Evolutionary conservation across 2,329 filamentous ascomycete genomes (phyloP).

Genomic region (Diaporthe sp.): DNA sequence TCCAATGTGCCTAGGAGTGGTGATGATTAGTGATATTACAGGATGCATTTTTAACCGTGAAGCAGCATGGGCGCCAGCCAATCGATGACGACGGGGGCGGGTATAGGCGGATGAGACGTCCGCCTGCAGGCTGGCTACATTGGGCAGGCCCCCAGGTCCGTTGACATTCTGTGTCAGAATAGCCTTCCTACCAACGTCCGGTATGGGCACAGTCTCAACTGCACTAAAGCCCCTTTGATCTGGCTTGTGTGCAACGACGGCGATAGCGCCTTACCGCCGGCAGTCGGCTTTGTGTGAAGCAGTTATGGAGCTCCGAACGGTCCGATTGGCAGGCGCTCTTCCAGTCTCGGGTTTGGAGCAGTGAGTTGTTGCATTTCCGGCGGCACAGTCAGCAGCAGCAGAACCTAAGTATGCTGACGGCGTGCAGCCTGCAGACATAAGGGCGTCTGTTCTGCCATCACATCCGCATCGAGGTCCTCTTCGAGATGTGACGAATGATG

Average conservation of each 20-base stretch:
- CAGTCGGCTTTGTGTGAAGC: not conserved
- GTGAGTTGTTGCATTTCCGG: not conserved
- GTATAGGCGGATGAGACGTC: constrained; percentile 10
- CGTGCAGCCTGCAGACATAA: not conserved
- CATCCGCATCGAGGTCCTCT: not conserved
- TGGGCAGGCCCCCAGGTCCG: not conserved
- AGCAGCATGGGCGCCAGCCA: not conserved
- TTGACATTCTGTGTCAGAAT: not conserved
- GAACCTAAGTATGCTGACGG: not conserved
- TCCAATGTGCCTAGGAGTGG: not conserved
- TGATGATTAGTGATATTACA: constrained; percentile 11
- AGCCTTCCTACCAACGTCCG: not conserved
- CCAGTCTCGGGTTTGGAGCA: not conserved
- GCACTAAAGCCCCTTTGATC: not conserved
- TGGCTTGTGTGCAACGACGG: not conserved
- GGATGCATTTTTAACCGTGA: not conserved
- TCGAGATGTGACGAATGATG: not conserved
- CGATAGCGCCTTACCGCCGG: not conserved
- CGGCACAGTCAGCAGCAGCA: not conserved
- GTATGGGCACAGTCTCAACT: not conserved
- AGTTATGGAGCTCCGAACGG: not conserved
- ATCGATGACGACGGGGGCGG: constrained; percentile 11
- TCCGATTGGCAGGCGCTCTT: not conserved
- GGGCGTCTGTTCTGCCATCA: not conserved
- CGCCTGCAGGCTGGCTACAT: not conserved